Evolutionary conservation across 257 asterid genomes (phyloP), one percentile per base, ranked within the genome.

Genomic region (Leonotis leonurus): DNA sequence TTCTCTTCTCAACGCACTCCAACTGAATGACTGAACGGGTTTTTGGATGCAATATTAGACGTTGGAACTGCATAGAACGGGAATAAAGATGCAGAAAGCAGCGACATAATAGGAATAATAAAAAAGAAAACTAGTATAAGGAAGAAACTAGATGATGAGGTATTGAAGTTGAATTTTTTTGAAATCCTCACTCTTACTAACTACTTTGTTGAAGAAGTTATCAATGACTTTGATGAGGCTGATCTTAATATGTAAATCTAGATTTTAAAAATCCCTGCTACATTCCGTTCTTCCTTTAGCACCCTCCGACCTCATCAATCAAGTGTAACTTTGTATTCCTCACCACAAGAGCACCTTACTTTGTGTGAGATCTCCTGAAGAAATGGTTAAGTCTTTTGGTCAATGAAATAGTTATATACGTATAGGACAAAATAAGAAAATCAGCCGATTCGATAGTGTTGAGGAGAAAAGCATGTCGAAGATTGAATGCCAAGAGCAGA

Each of bases 261-360:
- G 33, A 30, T 61, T 17, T 62, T 29, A 21, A 17, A 22, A 22
- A 3, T 32, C 45, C 63, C 46, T 10, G 22, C 24, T 10, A 6
- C 29, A 21, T 33, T 32, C 30, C 54, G n/a, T 27, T 70, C 29
- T 54, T 14, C 24, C 62, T 61, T 29, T 18, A 55, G 64, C 62
- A 37, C 65, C 60, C 44, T 24, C 59, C 70, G 64, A 62, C 76
- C 73, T 63, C 73, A 65, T 55, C 24, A 27, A 48, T 75, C 76
- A 76, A 85, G 60, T 49, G 46, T 70, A 59, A 75, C 87, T 13
- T 37, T 63, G 87, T 75, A 90, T 70, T 81, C 83, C 77, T 74
- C 77, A 52, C 95, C 96, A 58, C 96, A 90, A 62, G 83, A 75
- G 75, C 96, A 90, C 70, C 65, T 73, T 51, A 80, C 78, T n/a